phyloP scores from a whole-genome alignment of 225 moss, liverwort and hornwort species.

The Pseudoscleropodium purum region DNA sequence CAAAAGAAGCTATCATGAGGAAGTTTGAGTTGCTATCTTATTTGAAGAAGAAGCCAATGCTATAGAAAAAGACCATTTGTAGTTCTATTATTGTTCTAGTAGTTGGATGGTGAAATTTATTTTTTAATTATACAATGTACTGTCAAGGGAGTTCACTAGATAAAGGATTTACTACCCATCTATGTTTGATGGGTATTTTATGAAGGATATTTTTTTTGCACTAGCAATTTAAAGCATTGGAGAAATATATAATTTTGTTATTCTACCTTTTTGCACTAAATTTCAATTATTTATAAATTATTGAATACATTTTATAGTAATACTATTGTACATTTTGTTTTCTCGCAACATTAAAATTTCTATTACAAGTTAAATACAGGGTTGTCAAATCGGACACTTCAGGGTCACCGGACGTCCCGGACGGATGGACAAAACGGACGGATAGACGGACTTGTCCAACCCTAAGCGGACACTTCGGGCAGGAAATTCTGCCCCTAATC shows the following conservation, averaged over 20 bases:
- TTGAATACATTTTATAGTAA: neutral
- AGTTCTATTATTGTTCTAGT: neutral
- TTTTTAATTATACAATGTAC: neutral
- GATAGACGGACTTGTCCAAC: too few relatives aligned
- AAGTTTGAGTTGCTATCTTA: neutral
- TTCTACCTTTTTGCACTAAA: neutral
- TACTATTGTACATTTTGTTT: neutral
- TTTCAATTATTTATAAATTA: neutral
- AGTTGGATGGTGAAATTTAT: neutral
- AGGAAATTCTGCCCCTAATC: too few relatives aligned
- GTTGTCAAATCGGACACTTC: too few relatives aligned
- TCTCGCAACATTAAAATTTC: neutral
- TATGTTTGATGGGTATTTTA: neutral
- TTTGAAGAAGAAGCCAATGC: neutral
- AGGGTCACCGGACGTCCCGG: too few relatives aligned
- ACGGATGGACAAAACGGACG: too few relatives aligned
- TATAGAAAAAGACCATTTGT: neutral
- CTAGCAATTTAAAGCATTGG: neutral
- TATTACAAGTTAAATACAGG: too few relatives aligned
- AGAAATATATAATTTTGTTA: neutral
- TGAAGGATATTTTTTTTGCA: neutral
- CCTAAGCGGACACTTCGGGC: too few relatives aligned
- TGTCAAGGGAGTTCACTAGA: fast-evolving
- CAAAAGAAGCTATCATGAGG: fast-evolving
- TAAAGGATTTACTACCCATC: neutral